Conservation (phyloP, 306 rosid genomes). For the Canavalia ensiformis region DNA sequence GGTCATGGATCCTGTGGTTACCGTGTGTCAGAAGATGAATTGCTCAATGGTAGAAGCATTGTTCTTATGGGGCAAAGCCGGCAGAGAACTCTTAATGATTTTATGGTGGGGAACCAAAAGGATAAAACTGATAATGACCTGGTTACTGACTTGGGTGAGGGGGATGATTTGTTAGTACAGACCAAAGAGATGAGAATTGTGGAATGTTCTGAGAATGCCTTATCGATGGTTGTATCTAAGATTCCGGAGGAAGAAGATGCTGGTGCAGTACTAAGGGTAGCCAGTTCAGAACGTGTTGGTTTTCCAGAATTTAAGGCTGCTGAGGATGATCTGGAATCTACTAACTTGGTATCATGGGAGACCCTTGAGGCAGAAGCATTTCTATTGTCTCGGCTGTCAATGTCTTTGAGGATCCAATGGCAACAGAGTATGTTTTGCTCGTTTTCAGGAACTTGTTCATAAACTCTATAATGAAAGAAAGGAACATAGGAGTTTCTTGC, state of each 20-base stretch:
- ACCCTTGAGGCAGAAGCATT: constrained; percentile 18
- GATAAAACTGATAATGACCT: not conserved
- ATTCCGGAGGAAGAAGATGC: constrained; percentile 26
- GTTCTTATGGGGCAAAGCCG: constrained; percentile 16
- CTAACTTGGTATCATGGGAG: constrained; percentile 29
- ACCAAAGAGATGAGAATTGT: constrained; percentile 42
- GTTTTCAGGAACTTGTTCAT: too few species aligned
- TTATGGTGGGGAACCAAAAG: not conserved
- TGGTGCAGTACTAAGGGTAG: not conserved
- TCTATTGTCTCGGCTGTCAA: not conserved
- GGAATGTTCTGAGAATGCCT: not conserved
- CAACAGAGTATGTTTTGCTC: constrained; percentile 12
- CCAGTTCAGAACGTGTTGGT: not conserved
- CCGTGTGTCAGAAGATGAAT: constrained; percentile 42
- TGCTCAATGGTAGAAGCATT: constrained; percentile 14
- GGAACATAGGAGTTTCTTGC: too few species aligned
- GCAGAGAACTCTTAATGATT: constrained; percentile 40
- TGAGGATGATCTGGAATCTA: constrained; percentile 20
- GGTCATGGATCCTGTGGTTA: constrained; percentile 49
- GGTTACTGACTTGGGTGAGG: constrained; percentile 15
- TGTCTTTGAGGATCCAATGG: constrained; percentile 15
- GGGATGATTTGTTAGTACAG: not conserved
- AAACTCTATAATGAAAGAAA: too few species aligned
- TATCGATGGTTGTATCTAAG: not conserved
- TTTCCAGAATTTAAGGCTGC: constrained; percentile 16